Base-by-base conservation (phyloP, 2,329 filamentous ascomycete genomes). In the Fusarium dimerum region DNA sequence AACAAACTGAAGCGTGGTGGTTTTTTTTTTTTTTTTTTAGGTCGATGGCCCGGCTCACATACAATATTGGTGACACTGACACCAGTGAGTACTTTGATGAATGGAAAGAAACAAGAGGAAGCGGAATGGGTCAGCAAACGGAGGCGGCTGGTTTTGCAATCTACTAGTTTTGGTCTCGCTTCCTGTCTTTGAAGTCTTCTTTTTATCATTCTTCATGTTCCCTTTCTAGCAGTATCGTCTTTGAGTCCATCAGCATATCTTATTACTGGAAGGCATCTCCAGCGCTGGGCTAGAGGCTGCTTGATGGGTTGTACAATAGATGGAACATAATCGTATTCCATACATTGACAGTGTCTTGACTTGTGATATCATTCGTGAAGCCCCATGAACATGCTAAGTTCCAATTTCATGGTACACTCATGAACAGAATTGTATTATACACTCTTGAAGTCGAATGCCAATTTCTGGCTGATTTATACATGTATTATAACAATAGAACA, bases 141-240 rank as follows among this genome's bases (percentile, higher is more conserved):
- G 60, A 36, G 55, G 56, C 57, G 55, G 56, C 61, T 54, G 59
- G 55, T 61, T 64, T 61, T 64, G 61, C 59, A 36, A 48, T 62
- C 55, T 62, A 56, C 20, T 54, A 32, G 41, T 46, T 57, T 64
- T 57, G 51, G 51, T 57, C 54, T 57, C 55, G 38, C 32, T 56
- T 57, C 46, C 55, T 50, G 50, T 48, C 49, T 49, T 42, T 43
- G 50, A 18, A 18, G 51, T 29, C 48, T 59, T 17, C 40, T 45
- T 46, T 30, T 43, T 29, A 15, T 43, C 36, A 8, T 40, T 11
- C 43, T 29, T 15, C 16, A 6, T 36, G 30, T n/a, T 41, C 16
- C n/a, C 43, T 39, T 16, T 45, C 18, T 18, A 39, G 32, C 32
- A 15, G 16, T 10, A 36, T n/a, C 11, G 13, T 36, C 32, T 9